A percentile compares a stretch with the other conserved stretches of the same genome.
Evolutionary conservation across 345 rosid genomes (phyloP).

Genomic region (Salix exigua): DNA sequence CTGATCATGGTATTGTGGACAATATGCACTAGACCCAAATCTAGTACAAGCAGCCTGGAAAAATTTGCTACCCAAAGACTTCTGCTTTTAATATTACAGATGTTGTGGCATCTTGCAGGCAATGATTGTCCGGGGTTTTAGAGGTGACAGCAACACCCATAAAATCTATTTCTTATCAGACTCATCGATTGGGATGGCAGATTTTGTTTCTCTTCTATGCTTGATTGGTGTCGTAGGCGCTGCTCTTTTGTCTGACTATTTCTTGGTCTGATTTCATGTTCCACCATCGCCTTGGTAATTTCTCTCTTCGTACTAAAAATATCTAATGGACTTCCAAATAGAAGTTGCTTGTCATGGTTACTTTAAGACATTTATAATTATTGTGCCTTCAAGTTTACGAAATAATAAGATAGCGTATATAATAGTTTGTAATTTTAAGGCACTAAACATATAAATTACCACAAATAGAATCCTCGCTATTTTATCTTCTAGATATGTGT

Average conservation of each 20-base stretch:
- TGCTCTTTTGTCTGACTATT: conserved; percentile 60
- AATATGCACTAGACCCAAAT: too few species aligned
- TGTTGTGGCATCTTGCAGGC: conserved; percentile 47
- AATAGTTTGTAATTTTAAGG: too few species aligned
- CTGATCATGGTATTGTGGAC: too few species aligned
- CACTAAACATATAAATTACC: too few species aligned
- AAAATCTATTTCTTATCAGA: conserved; percentile 57
- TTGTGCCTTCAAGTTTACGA: too few species aligned
- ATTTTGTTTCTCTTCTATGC: conserved; percentile 55
- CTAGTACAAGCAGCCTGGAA: neutral
- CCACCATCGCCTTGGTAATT: neutral
- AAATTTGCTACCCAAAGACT: neutral
- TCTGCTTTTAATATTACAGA: neutral
- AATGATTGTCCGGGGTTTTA: conserved; percentile 94
- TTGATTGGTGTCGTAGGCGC: conserved; percentile 58
- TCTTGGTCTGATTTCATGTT: conserved; percentile 35
- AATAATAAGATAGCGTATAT: too few species aligned
- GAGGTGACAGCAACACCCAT: conserved; percentile 72
- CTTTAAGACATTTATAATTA: too few species aligned
- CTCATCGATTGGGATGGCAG: conserved; percentile 50
- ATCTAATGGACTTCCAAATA: neutral
- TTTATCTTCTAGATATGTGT: too few species aligned
- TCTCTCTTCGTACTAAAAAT: neutral
- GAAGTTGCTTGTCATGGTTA: too few species aligned
- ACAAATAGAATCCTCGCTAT: too few species aligned